Evolutionary conservation across 768 basidiomycete species (phyloP).

Genomic region (Agrocybe pediades): DNA sequence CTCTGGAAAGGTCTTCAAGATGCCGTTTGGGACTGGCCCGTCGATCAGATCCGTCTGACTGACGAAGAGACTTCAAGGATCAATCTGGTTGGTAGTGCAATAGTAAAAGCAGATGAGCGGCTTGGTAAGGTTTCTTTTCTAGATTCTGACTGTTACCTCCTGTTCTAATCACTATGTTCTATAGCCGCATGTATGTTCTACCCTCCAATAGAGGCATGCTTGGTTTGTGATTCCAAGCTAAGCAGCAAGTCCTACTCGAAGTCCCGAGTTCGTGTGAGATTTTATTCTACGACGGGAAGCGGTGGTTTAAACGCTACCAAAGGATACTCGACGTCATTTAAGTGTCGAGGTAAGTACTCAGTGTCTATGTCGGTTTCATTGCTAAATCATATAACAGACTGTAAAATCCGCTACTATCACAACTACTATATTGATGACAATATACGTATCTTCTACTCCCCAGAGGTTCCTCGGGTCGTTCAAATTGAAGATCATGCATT

Average conservation of each 20-base stretch:
- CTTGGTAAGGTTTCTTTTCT: no score
- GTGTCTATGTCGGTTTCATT: background rate
- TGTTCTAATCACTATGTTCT: no score
- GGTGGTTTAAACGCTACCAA: background rate
- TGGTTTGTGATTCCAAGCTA: background rate
- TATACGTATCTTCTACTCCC: background rate
- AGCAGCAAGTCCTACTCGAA: background rate
- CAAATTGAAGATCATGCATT: constrained; percentile 12
- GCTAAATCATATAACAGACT: background rate
- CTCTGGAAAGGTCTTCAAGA: background rate
- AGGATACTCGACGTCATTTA: constrained; percentile 7
- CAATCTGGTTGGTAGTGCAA: no score
- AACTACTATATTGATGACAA: constrained; percentile 6
- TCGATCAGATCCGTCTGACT: background rate
- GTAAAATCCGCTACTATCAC: constrained; percentile 9
- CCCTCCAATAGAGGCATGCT: constrained; percentile 1
- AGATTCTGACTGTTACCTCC: no score
- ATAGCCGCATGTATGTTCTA: constrained; percentile 9
- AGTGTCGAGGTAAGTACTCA: constrained; percentile 3
- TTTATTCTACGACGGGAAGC: background rate
- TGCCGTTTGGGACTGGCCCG: background rate
- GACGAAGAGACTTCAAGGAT: background rate
- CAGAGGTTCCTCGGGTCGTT: background rate
- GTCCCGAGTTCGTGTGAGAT: constrained; percentile 3
- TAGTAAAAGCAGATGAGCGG: no score